Evolutionary conservation across 169 alveolate genomes (phyloP), one percentile per base, ranked within the genome.

Genomic region (Plasmodium berghei): DNA sequence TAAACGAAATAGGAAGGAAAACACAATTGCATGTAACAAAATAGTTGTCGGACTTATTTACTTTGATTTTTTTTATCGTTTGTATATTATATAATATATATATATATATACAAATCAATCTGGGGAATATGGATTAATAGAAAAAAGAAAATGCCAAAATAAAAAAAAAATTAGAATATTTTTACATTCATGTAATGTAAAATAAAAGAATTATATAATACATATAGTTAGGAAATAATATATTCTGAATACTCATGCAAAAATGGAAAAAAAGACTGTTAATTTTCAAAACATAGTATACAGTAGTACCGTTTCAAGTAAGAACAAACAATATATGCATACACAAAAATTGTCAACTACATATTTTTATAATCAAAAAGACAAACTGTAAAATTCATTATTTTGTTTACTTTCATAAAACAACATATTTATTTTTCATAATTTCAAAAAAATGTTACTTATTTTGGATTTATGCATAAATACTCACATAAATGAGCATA

Each of bases 241-340:
- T 48, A 58, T 58, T 46, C 54, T 64, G 48, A 58, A 56, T 14
- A 42, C 42, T 28, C 42, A 14, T 46, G 18, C 62, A 63, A 83
- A 66, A 52, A 83, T 83, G 90, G 90, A 83, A 83, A 83, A 83
- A 22, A 83, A 72, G 28, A 83, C 46, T 9, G 58, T 83, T 22
- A 83, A 67, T 55, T 45, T 83, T 83, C 80, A 83, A 59, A 83
- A 69, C 73, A 83, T 83, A 67, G 75, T 83, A 56, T 83, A 55
- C 72, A 83, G 90, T 83, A 83, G 90, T 48, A 56, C 90, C 54
- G 73, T 83, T 18, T 83, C 90, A 55, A 83, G 90, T 83, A 83
- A 83, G 90, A 8, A 69, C 42, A 34, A 34, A 34, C 3, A 2
- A 34, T 34, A 34, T 34, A 34, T 3, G 2, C 18, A 66, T 40